Base-by-base conservation (phyloP, 73 alveolate species). In the Paraurostyla sp. region DNA sequence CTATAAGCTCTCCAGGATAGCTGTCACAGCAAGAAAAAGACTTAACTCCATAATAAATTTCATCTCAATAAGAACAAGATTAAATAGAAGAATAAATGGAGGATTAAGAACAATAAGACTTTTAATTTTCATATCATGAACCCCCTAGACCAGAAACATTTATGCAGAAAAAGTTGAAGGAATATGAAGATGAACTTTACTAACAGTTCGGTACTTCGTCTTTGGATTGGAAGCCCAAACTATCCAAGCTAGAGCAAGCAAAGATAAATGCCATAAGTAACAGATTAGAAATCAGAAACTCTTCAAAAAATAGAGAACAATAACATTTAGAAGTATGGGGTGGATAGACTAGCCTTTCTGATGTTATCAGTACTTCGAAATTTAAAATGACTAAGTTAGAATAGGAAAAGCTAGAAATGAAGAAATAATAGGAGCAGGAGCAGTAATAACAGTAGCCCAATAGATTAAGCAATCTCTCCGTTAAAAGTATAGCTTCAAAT, bases 211-310 rank as follows among this genome's bases (percentile, higher is more conserved):
- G 82, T 4, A 7, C 82, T 35, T 3, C 82, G 6, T 35, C 59
- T 22, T 6, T 65, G 6, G 82, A 65, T 38, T 65, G 82, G 82
- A 65, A 65, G 38, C 82, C 82, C 1, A 65, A 65, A 65, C 58
- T 65, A 1, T 65, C 82, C 1, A 65, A 65, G 32, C 58, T 65
- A 13, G 82, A 65, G 41, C 58, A 65, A 22, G 82, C 82, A 7
- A 65, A 65, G 23, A 13, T 38, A 16, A 65, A 65, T 65, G 82
- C 82, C 7, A 65, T 65, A 9, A 7, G 25, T 0, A 65, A 65
- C 38, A 33, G 82, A 38, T 18, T 38, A 15, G 82, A 38, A 38
- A 4, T 3, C 27, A 33, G 46, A 38, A 38, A 56, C 6, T 1
- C 35, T 11, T 16, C 60, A 16, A 65, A 58, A 65, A 40, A 65